Evolutionary conservation across 768 basidiomycete genomes (phyloP).

Genomic region (Tremella mesenterica): DNA sequence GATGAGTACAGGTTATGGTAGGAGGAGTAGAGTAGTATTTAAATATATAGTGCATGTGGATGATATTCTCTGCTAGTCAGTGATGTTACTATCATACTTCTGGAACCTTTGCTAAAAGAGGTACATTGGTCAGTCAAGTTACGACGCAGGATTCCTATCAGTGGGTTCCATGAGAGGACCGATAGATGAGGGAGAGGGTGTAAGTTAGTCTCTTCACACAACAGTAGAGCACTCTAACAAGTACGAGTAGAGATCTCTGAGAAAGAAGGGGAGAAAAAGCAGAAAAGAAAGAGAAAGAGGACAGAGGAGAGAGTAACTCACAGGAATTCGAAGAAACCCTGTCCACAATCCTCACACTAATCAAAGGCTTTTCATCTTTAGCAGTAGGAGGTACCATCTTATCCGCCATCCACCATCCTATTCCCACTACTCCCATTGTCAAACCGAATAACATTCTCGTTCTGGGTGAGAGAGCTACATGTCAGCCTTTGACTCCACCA

Average conservation of each 20-base stretch:
- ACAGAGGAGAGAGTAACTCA: background rate
- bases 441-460: background rate
- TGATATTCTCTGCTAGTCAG: no score
- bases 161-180: no score
- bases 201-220: no score
- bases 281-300: background rate
- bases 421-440: background rate
- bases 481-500: background rate
- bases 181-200: no score
- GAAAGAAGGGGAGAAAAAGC: background rate
- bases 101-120: no score
- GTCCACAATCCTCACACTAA: background rate
- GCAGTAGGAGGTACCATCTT: background rate
- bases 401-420: background rate
- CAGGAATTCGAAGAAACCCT: background rate
- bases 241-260: background rate
- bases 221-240: background rate
- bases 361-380: background rate
- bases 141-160: no score
- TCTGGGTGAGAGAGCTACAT: background rate
- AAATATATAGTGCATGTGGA: no score
- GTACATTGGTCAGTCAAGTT: no score
- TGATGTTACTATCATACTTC: no score
- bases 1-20: no score
- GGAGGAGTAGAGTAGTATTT: no score